Conservation (phyloP, 331 rosid species). For the Spiraea crenata region DNA sequence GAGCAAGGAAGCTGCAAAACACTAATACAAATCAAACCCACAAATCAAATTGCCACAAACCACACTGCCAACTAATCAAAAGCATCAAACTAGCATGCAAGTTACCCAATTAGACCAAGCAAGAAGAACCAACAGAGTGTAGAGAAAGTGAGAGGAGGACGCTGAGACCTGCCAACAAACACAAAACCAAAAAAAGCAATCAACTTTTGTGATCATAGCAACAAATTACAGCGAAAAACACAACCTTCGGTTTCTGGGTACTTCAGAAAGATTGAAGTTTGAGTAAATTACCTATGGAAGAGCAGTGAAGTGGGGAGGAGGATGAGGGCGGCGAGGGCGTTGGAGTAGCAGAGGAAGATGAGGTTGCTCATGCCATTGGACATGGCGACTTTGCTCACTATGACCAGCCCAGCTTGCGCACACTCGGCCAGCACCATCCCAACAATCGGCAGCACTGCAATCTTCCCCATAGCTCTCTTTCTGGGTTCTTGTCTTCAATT, state of each 20-base stretch:
- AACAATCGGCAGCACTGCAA: constrained; percentile 41
- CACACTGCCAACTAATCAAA: not conserved
- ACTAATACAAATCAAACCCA: not conserved
- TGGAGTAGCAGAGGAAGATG: constrained; percentile 68
- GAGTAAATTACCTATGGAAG: constrained; percentile 41
- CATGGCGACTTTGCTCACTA: constrained; percentile 64
- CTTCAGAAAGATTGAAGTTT: not conserved
- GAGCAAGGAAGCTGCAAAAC: constrained; percentile 51
- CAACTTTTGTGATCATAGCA: not conserved
- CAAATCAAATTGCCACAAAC: constrained; percentile 9
- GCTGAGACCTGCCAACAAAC: constrained; percentile 42
- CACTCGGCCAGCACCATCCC: constrained; percentile 71
- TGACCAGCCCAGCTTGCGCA: constrained; percentile 66
- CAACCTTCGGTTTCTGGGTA: not conserved
- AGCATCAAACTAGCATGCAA: not conserved
- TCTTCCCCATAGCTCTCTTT: constrained; percentile 34
- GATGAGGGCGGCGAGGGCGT: constrained; percentile 55
- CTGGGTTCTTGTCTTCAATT: not conserved
- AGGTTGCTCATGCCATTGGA: constrained; percentile 63
- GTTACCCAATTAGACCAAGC: constrained; percentile 65
- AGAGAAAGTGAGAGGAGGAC: constrained; percentile 54
- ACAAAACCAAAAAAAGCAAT: not conserved
- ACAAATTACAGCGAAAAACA: not conserved
- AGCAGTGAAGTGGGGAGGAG: constrained; percentile 63
- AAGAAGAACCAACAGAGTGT: constrained; percentile 50